A percentile compares a stretch with the other conserved stretches of the same genome.
Evolutionary conservation across 1,284 basidiomycete species (phyloP).

Genomic region (Papiliotrema fonsecae): DNA sequence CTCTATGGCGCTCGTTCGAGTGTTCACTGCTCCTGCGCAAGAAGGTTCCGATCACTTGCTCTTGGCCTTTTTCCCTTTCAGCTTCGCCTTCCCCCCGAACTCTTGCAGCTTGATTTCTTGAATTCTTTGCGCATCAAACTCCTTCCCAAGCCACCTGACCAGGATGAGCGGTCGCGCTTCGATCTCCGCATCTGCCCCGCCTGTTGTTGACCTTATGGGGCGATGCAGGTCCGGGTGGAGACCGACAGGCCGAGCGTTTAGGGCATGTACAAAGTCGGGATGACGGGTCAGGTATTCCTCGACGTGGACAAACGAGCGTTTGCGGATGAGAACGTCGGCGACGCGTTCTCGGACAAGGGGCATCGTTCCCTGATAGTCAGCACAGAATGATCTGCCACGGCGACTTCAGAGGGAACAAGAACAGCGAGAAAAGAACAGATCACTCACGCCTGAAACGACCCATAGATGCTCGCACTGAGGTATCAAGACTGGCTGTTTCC

Average conservation of each 20-base stretch:
- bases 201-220: slow-evolving; percentile 13
- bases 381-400: too few species aligned
- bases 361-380: slow-evolving; percentile 27
- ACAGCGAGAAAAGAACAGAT: too few species aligned
- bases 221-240: slow-evolving; percentile 41
- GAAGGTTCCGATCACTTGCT: too few species aligned
- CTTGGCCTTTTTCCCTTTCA: slow-evolving; percentile 19
- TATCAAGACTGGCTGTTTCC: slow-evolving; percentile 21
- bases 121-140: slow-evolving; percentile 40
- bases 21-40: too few species aligned
- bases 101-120: slow-evolving; percentile 47
- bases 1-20: too few species aligned
- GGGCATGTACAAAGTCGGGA: slow-evolving; percentile 38
- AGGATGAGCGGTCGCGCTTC: slow-evolving; percentile 37
- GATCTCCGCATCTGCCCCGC: slow-evolving; percentile 12
- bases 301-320: slow-evolving; percentile 45
- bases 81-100: slow-evolving; percentile 45
- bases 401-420: background rate
- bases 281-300: slow-evolving; percentile 48
- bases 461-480: slow-evolving; percentile 47
- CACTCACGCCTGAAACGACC: slow-evolving; percentile 42
- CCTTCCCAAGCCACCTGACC: slow-evolving; percentile 44
- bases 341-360: slow-evolving; percentile 44
- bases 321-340: slow-evolving; percentile 43
- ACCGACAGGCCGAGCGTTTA: slow-evolving; percentile 40